Evolutionary conservation across 164 flowering plant genomes (phyloP).

Genomic region (Dillenia turbinata): DNA sequence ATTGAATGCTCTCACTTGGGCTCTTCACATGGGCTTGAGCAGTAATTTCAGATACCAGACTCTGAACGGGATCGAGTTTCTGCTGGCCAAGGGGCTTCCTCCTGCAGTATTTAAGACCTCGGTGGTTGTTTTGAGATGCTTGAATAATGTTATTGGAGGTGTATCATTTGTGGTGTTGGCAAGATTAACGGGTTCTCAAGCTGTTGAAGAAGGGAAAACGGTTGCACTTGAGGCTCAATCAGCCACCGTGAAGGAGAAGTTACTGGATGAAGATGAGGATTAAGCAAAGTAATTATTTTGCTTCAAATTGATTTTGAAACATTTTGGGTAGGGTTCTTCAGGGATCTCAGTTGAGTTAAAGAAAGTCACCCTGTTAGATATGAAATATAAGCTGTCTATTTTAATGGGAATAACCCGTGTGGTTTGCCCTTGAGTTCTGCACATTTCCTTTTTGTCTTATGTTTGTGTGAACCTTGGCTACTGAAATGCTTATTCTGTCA

Average conservation of each 20-base stretch:
- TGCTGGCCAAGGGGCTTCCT: slow-evolving; percentile 65
- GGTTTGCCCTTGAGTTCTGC: no score
- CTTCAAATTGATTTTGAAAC: slow-evolving; percentile 20
- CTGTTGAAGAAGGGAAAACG: slow-evolving; percentile 23
- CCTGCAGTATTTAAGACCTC: slow-evolving; percentile 61
- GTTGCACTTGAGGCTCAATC: slow-evolving; percentile 9
- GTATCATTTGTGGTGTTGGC: slow-evolving; percentile 81
- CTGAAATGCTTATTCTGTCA: no score
- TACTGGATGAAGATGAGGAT: slow-evolving; percentile 26
- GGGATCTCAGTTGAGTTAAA: no score
- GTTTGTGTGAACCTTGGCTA: no score
- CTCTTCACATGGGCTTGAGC: slow-evolving; percentile 86
- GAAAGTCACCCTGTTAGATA: no score
- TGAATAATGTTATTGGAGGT: slow-evolving; percentile 88
- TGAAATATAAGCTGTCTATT: no score
- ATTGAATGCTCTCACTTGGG: slow-evolving; percentile 85
- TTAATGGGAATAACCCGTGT: no score
- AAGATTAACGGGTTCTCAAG: slow-evolving; percentile 85
- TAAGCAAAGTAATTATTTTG: slow-evolving; percentile 23
- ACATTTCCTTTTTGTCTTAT: no score
- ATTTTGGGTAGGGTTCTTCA: no score
- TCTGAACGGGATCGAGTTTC: slow-evolving; percentile 71
- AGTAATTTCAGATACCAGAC: slow-evolving; percentile 89
- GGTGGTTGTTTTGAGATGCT: slow-evolving; percentile 60
- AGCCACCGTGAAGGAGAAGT: slow-evolving; percentile 44